These are phyloP conservation scores for Ochromonas danica DNA, from an alignment of 108 stramenopile species.

Conservation along the genomic window DNA sequence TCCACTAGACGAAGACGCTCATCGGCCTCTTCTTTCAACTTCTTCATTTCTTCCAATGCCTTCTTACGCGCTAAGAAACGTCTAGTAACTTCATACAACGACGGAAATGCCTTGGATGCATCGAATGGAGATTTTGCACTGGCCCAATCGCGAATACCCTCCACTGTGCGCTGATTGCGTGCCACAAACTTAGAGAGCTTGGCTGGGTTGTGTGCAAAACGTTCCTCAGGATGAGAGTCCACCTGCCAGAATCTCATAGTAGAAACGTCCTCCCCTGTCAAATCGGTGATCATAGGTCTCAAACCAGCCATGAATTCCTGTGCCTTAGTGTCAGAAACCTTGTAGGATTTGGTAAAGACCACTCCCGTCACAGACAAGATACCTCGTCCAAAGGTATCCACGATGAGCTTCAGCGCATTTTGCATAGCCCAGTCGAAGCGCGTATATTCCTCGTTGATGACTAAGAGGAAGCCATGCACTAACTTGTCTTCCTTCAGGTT, in stretches of 20 bases:
- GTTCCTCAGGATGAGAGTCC: no score
- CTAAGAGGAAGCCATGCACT: slow-evolving; percentile 11
- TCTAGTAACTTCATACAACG: background rate
- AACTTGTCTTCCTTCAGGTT: background rate
- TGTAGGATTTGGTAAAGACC: background rate
- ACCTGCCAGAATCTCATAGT: background rate
- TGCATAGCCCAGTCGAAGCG: no score
- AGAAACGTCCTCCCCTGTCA: background rate
- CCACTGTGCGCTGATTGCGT: background rate
- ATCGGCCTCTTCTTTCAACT: background rate
- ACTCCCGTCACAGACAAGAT: no score
- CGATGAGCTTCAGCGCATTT: no score
- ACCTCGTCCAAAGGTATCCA: background rate
- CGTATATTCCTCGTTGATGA: slow-evolving; percentile 4
- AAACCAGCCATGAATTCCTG: background rate
- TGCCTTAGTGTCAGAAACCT: background rate
- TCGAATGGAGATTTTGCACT: background rate
- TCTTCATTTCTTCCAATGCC: background rate
- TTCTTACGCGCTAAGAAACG: background rate
- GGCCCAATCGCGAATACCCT: background rate
- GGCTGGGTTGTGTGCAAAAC: background rate
- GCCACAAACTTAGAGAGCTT: background rate
- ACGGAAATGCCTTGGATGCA: background rate
- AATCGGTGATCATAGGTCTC: background rate
- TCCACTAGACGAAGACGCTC: background rate